A percentile compares a stretch with the other conserved stretches of the same genome.
Conservation (phyloP, 1,284 basidiomycete genomes). For the Coniferiporia weirii region DNA sequence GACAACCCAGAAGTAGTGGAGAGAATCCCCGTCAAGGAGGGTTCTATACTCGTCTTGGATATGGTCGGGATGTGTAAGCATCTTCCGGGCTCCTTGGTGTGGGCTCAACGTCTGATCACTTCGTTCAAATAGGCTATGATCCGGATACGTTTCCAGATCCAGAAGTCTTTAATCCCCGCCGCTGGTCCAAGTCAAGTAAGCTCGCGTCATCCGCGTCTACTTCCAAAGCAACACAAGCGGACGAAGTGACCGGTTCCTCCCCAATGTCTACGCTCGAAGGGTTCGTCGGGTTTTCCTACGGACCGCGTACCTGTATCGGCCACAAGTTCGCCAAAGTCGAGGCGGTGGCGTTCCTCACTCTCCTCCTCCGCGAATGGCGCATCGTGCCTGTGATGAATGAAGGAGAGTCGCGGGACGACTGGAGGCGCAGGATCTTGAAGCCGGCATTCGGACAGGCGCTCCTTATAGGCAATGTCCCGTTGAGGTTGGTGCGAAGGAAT, state of each 20-base stretch:
- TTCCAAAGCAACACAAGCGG: too few relatives aligned
- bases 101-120: not conserved
- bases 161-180: constrained; percentile 18
- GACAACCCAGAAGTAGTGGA: constrained; percentile 8
- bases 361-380: constrained; percentile 16
- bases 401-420: constrained; percentile 17
- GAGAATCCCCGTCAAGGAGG: constrained; percentile 8
- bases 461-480: constrained; percentile 3
- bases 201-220: too few relatives aligned
- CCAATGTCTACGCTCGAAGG: constrained; percentile 16
- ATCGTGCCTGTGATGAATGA: constrained; percentile 13
- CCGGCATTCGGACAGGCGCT: constrained; percentile 13
- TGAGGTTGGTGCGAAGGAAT: constrained; percentile 5
- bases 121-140: constrained; percentile 12
- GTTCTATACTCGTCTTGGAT: not conserved
- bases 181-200: constrained; percentile 11
- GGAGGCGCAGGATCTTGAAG: constrained; percentile 13
- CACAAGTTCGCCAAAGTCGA: constrained; percentile 21
- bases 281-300: constrained; percentile 19
- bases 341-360: constrained; percentile 16
- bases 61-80: constrained; percentile 10
- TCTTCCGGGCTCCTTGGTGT: not conserved
- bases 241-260: constrained; percentile 7
- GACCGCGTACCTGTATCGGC: constrained; percentile 21
- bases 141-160: constrained; percentile 20